Evolutionary conservation across 2,329 filamentous ascomycete species (phyloP), one percentile per base, ranked within the genome.

Genomic region (Aureobasidium melanogenum): DNA sequence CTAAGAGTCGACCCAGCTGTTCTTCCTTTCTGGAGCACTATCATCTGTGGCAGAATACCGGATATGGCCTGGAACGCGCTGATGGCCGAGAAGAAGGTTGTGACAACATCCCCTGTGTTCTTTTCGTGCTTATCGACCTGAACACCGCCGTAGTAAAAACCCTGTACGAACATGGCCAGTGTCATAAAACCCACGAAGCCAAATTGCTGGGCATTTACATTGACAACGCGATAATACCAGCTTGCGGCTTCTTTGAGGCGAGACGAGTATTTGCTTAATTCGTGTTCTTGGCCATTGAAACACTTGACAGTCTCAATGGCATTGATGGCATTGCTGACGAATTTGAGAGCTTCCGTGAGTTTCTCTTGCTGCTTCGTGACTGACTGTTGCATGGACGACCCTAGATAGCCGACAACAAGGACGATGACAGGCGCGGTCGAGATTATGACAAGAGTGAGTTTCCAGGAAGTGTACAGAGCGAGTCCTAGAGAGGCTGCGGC

Each of bases 251-350:
- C 73, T 47, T 77, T 77, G 32, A 89, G 80, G 0, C 81, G 78
- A 0, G 68, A 71, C 1, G 76, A 73, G 69, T 95, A 97, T 65
- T 84, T 83, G 68, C 80, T 80, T 0, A 83, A 73, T 71, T 96
- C 92, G 12, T 85, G 77, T 14, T 82, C 80, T 68, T 91, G 83
- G 0, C 87, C 89, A 66, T 93, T 92, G 74, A 88, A 92, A 57
- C 85, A 87, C 71, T 97, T 97, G 69, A 97, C 90, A 0, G 89
- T 83, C 63, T 96, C 90, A 41, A 97, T 93, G 2, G 84, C 85
- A 1, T 79, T 78, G 10, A 95, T 81, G 0, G 89, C 85, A 12
- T 84, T 87, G 10, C 84, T 85, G 1, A 86, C 82, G 60, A 85
- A 79, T 68, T 90, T 93, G 0, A 91, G 86, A 0, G 90, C 89